Base-by-base conservation (phyloP, 2,329 filamentous ascomycete species). In the Talaromyces piceae region DNA sequence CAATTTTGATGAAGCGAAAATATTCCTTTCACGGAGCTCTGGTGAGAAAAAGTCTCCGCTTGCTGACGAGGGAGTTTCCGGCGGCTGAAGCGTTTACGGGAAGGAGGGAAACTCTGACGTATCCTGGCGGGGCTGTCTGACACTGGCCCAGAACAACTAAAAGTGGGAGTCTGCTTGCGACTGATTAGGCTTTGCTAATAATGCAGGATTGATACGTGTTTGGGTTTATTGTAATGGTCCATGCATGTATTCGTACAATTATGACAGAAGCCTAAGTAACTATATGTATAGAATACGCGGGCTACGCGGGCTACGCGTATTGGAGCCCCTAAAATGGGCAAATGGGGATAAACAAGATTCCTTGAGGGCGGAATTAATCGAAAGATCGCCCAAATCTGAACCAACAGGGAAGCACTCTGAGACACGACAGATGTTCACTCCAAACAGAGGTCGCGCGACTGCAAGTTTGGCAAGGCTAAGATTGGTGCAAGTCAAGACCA, bases 61-160 rank as follows among this genome's bases (percentile, higher is more conserved):
- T 33, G 30, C 30, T 33, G 30, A 33, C 30, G 9, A 16, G 33
- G n/a, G 6, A 11, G 33, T 37, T 37, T 37, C 33, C 20, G 33
- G 33, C 33, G 33, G 33, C 33, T 37, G 33, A 22, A 31, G 30
- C 30, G 30, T 41, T 22, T 22, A 16, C 18, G 46, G 49, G 27
- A 26, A 41, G 47, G 41, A 30, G 39, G 48, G 49, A 44, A 37
- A 31, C 52, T 48, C 49, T 54, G 52, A 54, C 52, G 52, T 52
- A 49, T 41, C 49, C 47, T 39, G 41, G 51, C 51, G 51, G 51
- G 51, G 51, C 50, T 44, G 28, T 48, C 33, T 37, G n/a, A 37
- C 33, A 37, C 33, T 2, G 31, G 1, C 31, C 16, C 16, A 37
- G 33, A 37, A 37, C 33, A 20, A 5, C 6, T 18, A 37, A n/a